Evolutionary conservation across 1,284 basidiomycete genomes (phyloP).

Genomic region (Ganoderma multipileum): DNA sequence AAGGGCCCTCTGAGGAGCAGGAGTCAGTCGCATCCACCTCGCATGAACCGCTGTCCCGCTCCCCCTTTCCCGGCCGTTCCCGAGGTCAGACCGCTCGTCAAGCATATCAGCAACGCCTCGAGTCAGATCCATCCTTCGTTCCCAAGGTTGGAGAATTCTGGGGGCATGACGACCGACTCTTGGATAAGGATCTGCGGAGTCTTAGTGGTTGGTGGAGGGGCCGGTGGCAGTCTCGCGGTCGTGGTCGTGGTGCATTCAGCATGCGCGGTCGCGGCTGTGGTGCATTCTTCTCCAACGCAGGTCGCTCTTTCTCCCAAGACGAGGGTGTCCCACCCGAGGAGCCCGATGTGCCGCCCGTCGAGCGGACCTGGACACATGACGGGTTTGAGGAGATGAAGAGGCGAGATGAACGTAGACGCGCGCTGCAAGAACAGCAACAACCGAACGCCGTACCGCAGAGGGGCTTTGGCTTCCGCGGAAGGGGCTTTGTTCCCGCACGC

Average conservation of each 20-base stretch:
- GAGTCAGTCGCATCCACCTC: slow-evolving; percentile 40
- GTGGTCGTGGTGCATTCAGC: slow-evolving; percentile 58
- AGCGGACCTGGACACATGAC: slow-evolving; percentile 80
- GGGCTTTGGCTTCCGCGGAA: slow-evolving; percentile 44
- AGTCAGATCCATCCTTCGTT: slow-evolving; percentile 84
- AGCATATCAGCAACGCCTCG: slow-evolving; percentile 78
- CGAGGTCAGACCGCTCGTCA: slow-evolving; percentile 71
- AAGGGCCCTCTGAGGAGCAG: slow-evolving; percentile 32
- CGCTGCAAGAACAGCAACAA: slow-evolving; percentile 32
- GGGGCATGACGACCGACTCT: slow-evolving; percentile 87
- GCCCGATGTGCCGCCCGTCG: slow-evolving; percentile 59
- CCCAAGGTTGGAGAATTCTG: slow-evolving; percentile 90
- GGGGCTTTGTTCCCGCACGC: slow-evolving; percentile 44
- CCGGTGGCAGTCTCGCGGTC: slow-evolving; percentile 72
- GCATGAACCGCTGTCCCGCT: slow-evolving; percentile 25
- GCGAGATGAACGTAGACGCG: slow-evolving; percentile 65
- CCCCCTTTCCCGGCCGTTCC: slow-evolving; percentile 40
- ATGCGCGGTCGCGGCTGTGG: slow-evolving; percentile 60
- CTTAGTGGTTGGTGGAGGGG: slow-evolving; percentile 86
- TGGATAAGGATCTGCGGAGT: slow-evolving; percentile 77
- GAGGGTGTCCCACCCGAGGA: slow-evolving; percentile 26
- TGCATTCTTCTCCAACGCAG: slow-evolving; percentile 42
- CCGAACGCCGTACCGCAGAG: slow-evolving; percentile 41
- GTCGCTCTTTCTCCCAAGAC: slow-evolving; percentile 23
- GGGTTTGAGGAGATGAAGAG: slow-evolving; percentile 85